phyloP scores from a whole-genome alignment of 2,329 filamentous ascomycete species.

The Trichoderma sp. region DNA sequence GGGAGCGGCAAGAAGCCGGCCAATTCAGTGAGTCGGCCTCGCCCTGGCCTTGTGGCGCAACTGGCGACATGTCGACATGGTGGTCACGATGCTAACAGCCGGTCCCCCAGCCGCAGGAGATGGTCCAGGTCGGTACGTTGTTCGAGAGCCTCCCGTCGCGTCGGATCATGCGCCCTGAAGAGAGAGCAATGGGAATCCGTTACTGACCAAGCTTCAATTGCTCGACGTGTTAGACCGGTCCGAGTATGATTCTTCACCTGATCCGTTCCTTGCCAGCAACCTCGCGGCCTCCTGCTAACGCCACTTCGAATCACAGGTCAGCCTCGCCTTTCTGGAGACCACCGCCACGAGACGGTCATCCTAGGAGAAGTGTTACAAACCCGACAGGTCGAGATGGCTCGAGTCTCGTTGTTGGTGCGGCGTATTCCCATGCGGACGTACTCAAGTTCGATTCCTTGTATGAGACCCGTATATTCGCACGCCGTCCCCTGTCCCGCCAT shows the following conservation, averaged over 20 bases:
- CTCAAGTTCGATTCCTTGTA: slow-evolving; percentile 84
- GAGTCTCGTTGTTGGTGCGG: slow-evolving; percentile 82
- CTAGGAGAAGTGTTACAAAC: slow-evolving; percentile 52
- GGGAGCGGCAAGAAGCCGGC: slow-evolving; percentile 69
- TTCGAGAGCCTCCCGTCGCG: slow-evolving; percentile 9
- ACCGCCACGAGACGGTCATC: slow-evolving; percentile 53
- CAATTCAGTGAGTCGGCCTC: slow-evolving; percentile 62
- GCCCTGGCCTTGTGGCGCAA: slow-evolving; percentile 27
- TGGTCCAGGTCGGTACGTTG: slow-evolving; percentile 95
- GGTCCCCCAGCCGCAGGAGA: slow-evolving; percentile 69
- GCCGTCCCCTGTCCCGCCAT: not conserved
- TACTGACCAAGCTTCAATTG: slow-evolving; percentile 37
- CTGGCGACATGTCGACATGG: slow-evolving; percentile 28
- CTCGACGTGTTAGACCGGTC: slow-evolving; percentile 55
- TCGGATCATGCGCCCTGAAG: slow-evolving; percentile 10
- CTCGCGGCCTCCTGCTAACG: slow-evolving; percentile 36
- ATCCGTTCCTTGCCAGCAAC: not conserved
- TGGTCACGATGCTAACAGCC: slow-evolving; percentile 41
- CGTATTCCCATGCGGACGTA: slow-evolving; percentile 95
- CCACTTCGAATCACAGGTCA: slow-evolving; percentile 57
- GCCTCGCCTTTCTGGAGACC: slow-evolving; percentile 84
- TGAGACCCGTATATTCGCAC: slow-evolving; percentile 34
- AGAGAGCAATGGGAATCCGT: slow-evolving; percentile 29
- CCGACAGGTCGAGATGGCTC: slow-evolving; percentile 55
- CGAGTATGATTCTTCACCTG: slow-evolving; percentile 54